Evolutionary conservation across 306 rosid genomes (phyloP).

Genomic region (Fagus crenata): DNA sequence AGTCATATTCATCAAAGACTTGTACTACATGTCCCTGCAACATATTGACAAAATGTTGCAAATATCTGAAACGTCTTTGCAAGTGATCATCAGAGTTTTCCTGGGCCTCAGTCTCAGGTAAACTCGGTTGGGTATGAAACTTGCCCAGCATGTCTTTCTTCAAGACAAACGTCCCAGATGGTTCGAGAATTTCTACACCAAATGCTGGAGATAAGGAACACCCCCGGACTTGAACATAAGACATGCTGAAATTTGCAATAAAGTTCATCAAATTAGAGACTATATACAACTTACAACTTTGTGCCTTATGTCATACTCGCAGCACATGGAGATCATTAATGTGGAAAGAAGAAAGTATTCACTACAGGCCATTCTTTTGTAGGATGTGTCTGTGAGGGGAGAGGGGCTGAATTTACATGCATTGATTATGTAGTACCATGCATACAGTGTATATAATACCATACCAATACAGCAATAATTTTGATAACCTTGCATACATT

Average conservation of each 20-base stretch:
- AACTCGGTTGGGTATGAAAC: constrained; percentile 16
- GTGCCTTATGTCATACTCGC: background rate
- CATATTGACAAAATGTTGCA: constrained; percentile 39
- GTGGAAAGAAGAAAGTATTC: background rate
- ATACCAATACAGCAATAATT: background rate
- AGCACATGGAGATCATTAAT: background rate
- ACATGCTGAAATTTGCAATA: constrained; percentile 57
- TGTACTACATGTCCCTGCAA: constrained; percentile 38
- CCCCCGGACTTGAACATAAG: constrained; percentile 71
- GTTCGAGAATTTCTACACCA: constrained; percentile 49
- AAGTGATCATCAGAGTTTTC: constrained; percentile 5
- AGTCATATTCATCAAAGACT: constrained; percentile 26
- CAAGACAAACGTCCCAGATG: constrained; percentile 60
- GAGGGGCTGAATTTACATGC: background rate
- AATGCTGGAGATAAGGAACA: constrained; percentile 59
- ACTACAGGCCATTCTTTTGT: background rate
- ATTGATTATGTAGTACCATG: background rate
- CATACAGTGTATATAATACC: background rate
- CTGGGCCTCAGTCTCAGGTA: constrained; percentile 32
- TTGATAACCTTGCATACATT: background rate
- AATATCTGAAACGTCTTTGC: constrained; percentile 30
- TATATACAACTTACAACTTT: constrained; percentile 4
- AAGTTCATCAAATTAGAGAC: constrained; percentile 20
- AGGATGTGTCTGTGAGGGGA: background rate
- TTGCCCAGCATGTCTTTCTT: constrained; percentile 40